Percentiles rank a stretch among this genome's conserved stretches.
Conservation (phyloP, 805 yeast species). For the Isabelozyma rhagii region DNA sequence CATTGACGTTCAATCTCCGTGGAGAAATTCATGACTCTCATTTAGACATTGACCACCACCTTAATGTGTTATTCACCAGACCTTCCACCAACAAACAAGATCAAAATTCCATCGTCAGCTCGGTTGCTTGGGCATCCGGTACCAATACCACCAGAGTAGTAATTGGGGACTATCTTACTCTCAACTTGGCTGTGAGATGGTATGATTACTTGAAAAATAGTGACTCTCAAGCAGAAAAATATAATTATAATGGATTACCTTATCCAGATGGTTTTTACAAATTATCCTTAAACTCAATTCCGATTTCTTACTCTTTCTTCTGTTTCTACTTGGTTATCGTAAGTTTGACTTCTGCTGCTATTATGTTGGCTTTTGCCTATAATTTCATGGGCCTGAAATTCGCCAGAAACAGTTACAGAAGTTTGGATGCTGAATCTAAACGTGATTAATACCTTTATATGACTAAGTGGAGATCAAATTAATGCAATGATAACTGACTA, state of each 20-base stretch:
- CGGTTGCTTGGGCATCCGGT: slow-evolving; percentile 60
- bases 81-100: slow-evolving; percentile 26
- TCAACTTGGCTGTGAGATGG: slow-evolving; percentile 63
- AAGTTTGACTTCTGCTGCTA: slow-evolving; percentile 18
- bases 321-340: slow-evolving; percentile 15
- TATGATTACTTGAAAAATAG: slow-evolving; percentile 21
- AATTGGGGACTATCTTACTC: slow-evolving; percentile 61
- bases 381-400: slow-evolving; percentile 16
- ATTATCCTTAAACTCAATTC: slow-evolving; percentile 29
- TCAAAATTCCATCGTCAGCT: slow-evolving; percentile 46
- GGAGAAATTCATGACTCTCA: slow-evolving; percentile 68
- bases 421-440: slow-evolving; percentile 20
- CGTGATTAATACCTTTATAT: not conserved
- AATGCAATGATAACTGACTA: slow-evolving; percentile 8
- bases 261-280: slow-evolving; percentile 38
- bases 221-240: slow-evolving; percentile 11
- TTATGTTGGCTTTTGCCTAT: slow-evolving; percentile 22
- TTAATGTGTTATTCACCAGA: slow-evolving; percentile 50
- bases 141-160: slow-evolving; percentile 57
- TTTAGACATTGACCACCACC: slow-evolving; percentile 57
- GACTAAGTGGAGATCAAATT: too few species aligned
- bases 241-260: slow-evolving; percentile 21
- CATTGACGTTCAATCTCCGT: slow-evolving; percentile 60
- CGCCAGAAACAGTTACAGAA: slow-evolving; percentile 13
- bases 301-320: slow-evolving; percentile 21